These are phyloP conservation scores for Podaxis sp. DNA, from an alignment of 768 basidiomycete genomes.

Conservation along the genomic window DNA sequence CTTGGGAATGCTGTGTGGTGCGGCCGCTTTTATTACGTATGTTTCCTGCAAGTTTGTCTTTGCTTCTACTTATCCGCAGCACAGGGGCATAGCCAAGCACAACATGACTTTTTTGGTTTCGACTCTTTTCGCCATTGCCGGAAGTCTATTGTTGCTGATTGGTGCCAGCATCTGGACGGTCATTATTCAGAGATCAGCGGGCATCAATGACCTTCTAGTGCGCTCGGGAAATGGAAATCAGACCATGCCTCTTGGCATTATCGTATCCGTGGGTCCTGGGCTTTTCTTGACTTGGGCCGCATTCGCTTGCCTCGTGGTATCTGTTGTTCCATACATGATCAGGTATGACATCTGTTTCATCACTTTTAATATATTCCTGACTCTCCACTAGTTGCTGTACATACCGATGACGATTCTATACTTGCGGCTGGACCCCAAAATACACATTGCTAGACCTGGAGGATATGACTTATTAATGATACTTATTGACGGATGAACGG, in stretches of 20 bases:
- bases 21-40: slow-evolving; percentile 65
- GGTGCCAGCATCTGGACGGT: slow-evolving; percentile 79
- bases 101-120: slow-evolving; percentile 69
- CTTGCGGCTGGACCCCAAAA: slow-evolving; percentile 13
- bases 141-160: slow-evolving; percentile 62
- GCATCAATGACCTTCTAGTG: slow-evolving; percentile 53
- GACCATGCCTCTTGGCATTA: slow-evolving; percentile 56
- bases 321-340: slow-evolving; percentile 74
- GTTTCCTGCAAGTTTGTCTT: slow-evolving; percentile 26
- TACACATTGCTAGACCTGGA: slow-evolving; percentile 9
- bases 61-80: slow-evolving; percentile 16
- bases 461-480: slow-evolving; percentile 14
- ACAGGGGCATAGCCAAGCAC: slow-evolving; percentile 66
- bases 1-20: slow-evolving; percentile 67
- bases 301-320: slow-evolving; percentile 63
- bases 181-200: slow-evolving; percentile 61
- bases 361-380: background rate
- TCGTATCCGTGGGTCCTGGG: slow-evolving; percentile 59
- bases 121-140: slow-evolving; percentile 57
- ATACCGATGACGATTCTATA: slow-evolving; percentile 56
- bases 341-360: slow-evolving; percentile 41
- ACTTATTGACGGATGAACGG: slow-evolving; percentile 9
- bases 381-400: slow-evolving; percentile 65
- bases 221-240: slow-evolving; percentile 27
- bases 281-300: slow-evolving; percentile 74